Base-by-base conservation (phyloP, 2,329 filamentous ascomycete genomes). In the Pyrenochaeta sp. region DNA sequence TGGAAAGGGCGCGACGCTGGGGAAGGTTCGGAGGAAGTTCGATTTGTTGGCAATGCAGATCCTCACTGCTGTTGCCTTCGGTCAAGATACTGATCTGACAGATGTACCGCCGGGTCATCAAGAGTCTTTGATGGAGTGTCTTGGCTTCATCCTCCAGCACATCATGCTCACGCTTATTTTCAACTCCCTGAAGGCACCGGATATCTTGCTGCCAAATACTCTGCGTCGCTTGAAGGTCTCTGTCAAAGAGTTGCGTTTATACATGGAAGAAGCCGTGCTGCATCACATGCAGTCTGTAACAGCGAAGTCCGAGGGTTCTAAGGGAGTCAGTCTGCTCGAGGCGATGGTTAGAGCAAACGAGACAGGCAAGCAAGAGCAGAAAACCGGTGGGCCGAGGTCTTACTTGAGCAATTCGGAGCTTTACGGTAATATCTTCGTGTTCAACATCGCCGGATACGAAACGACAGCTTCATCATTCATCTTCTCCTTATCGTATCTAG, bases 381-480 rank as follows among this genome's bases (percentile, higher is more conserved):
- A 32, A 36, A 19, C 13, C 24, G 57, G 37, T 7, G 46, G 15
- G 12, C 39, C 43, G 34, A 19, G 56, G 6, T 58, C 56, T 25
- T 63, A 61, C 60, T 50, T 58, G 40, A 58, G 19, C 24, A 49
- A 65, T 6, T 72, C 71, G 40, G 83, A 85, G 56, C 79, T 85
- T 5, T 80, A 81, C 40, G 81, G 83, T 24, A 84, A 84, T 43
- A 66, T 84, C 46, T 83, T 83, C 52, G 72, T 81, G 2, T 78
- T 83, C 62, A 83, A 80, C 37, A 74, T 85, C 47, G 83, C 83
- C 0, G 83, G 83, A 0, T 81, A 84, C 54, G 83, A 86, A 58
- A 84, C 83, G 0, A 83, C 81, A 0, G 79, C 83, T 0, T 77
- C 81, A 24, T 78, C 79, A 0, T 63, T 85, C 5, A 76, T 77